Base-by-base conservation (phyloP, 768 basidiomycete species). In the Tylopilus felleus region DNA sequence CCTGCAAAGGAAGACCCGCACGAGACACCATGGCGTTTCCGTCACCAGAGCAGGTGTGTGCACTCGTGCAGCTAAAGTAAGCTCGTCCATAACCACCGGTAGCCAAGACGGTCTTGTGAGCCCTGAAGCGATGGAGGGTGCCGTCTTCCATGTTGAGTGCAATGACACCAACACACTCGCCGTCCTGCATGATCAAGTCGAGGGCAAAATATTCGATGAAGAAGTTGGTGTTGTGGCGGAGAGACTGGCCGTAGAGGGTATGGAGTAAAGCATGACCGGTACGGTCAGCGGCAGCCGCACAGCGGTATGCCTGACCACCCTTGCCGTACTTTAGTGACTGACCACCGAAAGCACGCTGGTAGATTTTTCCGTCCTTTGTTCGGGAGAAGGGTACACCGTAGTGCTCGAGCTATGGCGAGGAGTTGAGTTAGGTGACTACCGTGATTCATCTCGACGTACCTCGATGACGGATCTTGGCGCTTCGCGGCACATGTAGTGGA, bases 171-270 rank as follows among this genome's bases (percentile, higher is more conserved):
- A 99, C 95, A 77, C 97, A 99, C 74, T 98, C 93, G 63, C 95
- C 97, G 59, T 90, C 93, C 71, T 98, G 80, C 97, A 99, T 99
- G 71, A 99, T 93, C 56, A 99, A 78, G 71, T 99, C 97, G 53
- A 96, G 83, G n/a, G 96, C 97, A 71, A 99, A 98, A 75, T 96
- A 99, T 73, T 99, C 97, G 73, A 99, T 98, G 79, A 99, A 99
- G 76, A 98, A 99, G 75, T 98, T 96, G 71, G 97, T 98, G 80
- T 98, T 87, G 80, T 99, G 97, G 54, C 93, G 88, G 56, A 99
- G 84, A 54, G 96, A 98, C 78, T 99, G 97, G 62, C 97, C 97
- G 66, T 99, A 99, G 52, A 99, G 90, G 9, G 96, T 98, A 79
- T 99, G 97, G 41, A 99, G 84, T 67, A 99, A 84, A 21, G 97